A percentile compares a stretch with the other conserved stretches of the same genome.
Evolutionary conservation across 2,329 filamentous ascomycete species (phyloP).

Genomic region (Venturia aucupariae): DNA sequence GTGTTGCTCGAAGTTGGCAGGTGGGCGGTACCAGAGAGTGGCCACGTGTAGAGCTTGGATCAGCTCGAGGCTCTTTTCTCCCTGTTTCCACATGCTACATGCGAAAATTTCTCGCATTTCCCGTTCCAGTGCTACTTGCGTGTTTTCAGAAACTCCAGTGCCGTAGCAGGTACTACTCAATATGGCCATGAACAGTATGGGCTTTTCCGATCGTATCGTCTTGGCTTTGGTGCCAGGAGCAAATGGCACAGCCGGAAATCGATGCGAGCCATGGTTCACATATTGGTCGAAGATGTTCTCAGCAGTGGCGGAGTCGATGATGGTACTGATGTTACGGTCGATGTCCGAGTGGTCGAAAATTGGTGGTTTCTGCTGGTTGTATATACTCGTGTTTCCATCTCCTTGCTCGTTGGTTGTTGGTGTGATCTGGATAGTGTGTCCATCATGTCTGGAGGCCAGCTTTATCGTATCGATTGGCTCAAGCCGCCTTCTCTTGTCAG

Average conservation of each 20-base stretch:
- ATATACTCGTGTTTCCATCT: constrained; percentile 17
- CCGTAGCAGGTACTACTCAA: constrained; percentile 45
- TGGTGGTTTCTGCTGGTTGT: constrained; percentile 10
- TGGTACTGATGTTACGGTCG: constrained; percentile 29
- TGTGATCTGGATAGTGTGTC: constrained; percentile 4
- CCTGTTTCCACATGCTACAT: constrained; percentile 63
- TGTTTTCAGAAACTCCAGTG: constrained; percentile 38
- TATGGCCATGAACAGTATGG: constrained; percentile 50
- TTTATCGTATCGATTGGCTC: background rate
- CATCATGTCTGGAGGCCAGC: constrained; percentile 3
- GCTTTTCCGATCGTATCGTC: constrained; percentile 48
- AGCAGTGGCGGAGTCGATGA: constrained; percentile 45
- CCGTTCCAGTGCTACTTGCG: constrained; percentile 54
- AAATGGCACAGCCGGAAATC: constrained; percentile 51
- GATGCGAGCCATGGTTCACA: constrained; percentile 42
- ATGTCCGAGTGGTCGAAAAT: constrained; percentile 29
- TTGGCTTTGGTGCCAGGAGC: constrained; percentile 44
- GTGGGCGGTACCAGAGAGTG: constrained; percentile 79
- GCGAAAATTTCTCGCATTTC: constrained; percentile 66
- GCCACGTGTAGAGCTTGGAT: constrained; percentile 68
- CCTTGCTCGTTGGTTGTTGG: constrained; percentile 10
- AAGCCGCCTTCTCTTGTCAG: constrained; percentile 11
- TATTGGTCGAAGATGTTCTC: constrained; percentile 50
- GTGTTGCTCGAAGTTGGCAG: constrained; percentile 73
- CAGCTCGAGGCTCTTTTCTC: constrained; percentile 74